phyloP scores from a whole-genome alignment of 75 land plant genomes.

The Sequoia sempervirens region DNA sequence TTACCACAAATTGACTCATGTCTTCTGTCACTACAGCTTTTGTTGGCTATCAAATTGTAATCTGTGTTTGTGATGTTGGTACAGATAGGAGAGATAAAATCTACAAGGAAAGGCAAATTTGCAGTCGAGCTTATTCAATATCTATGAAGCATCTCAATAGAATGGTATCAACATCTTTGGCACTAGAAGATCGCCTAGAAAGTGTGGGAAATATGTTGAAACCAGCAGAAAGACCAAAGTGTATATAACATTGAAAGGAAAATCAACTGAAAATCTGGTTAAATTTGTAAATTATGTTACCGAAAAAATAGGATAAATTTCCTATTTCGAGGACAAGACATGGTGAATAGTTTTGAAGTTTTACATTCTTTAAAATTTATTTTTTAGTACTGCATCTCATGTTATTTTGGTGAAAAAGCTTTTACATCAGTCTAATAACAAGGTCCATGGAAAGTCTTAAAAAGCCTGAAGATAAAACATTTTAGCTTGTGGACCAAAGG shows the following conservation, averaged over 20 bases:
- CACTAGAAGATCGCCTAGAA: background rate
- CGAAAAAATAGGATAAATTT: background rate
- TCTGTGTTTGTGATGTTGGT: slow-evolving; percentile 2
- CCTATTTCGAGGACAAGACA: background rate
- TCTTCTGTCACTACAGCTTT: background rate
- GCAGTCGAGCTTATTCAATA: slow-evolving; percentile 77
- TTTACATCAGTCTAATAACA: background rate
- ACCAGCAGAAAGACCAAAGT: background rate
- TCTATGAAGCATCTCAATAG: slow-evolving; percentile 25
- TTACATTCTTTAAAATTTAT: background rate
- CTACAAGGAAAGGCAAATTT: slow-evolving; percentile 84
- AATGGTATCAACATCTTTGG: background rate
- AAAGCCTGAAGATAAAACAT: background rate
- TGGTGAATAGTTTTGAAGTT: background rate
- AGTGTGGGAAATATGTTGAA: background rate
- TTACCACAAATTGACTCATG: background rate
- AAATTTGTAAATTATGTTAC: background rate
- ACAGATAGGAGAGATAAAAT: slow-evolving; percentile 82
- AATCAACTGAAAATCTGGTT: background rate
- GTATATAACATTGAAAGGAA: background rate
- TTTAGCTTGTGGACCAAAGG: background rate
- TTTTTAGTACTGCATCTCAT: background rate
- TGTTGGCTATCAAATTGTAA: background rate
- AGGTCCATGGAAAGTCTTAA: background rate
- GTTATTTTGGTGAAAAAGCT: background rate